Conservation (phyloP, 2,329 filamentous ascomycete species). For the Thermothelomyces thermophilus region DNA sequence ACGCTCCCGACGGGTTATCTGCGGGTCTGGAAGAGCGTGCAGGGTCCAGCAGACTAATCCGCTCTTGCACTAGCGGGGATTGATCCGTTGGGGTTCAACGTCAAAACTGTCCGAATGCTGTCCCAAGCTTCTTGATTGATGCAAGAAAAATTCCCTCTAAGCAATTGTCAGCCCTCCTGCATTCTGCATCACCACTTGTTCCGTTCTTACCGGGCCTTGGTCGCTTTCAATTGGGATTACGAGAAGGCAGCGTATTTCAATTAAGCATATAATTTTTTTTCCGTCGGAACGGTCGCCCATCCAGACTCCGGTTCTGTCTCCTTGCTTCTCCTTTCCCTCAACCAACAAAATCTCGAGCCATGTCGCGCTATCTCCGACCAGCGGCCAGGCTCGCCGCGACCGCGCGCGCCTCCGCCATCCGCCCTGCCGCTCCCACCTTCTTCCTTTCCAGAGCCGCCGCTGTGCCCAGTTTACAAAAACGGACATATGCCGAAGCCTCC, state of each 20-base stretch:
- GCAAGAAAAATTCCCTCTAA: constrained; percentile 26
- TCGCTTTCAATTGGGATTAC: constrained; percentile 2
- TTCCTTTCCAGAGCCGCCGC: constrained; percentile 25
- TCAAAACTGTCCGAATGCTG: constrained; percentile 25
- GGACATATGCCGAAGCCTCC: constrained; percentile 49
- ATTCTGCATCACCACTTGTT: constrained; percentile 17
- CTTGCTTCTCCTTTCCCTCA: constrained; percentile 6
- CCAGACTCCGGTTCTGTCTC: constrained; percentile 3
- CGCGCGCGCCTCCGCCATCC: constrained; percentile 26
- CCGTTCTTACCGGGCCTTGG: constrained; percentile 10
- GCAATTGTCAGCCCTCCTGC: constrained; percentile 12
- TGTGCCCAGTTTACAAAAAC: constrained; percentile 39
- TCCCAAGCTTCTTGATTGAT: constrained; percentile 21
- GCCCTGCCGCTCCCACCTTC: constrained; percentile 23
- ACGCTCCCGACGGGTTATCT: constrained; percentile 13
- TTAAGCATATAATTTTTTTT: constrained; percentile 14
- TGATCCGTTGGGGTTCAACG: constrained; percentile 26
- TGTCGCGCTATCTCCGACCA: constrained; percentile 43
- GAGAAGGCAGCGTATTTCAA: constrained; percentile 15
- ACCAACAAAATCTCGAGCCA: constrained; percentile 23
- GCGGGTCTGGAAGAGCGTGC: background rate
- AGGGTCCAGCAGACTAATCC: constrained; percentile 19
- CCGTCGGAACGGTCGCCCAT: constrained; percentile 1
- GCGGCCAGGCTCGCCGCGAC: constrained; percentile 38
- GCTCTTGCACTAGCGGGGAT: constrained; percentile 17